Evolutionary conservation across 2,329 filamentous ascomycete species (phyloP).

Genomic region (Exophiala mesophila): DNA sequence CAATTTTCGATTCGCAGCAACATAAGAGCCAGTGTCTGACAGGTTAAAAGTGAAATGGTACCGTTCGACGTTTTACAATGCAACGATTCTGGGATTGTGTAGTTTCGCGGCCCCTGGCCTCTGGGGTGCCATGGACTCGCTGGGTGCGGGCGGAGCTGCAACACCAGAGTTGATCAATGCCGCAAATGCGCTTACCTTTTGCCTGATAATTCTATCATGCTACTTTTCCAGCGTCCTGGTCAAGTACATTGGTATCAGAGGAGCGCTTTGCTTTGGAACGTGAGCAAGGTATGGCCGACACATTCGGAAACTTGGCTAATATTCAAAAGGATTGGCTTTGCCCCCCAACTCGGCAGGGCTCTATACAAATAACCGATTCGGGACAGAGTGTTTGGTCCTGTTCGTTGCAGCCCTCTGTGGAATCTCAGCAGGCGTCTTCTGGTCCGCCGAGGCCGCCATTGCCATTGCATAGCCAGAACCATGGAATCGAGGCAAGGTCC

Average conservation of each 20-base stretch:
- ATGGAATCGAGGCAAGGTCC: constrained; percentile 58
- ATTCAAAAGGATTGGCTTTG: constrained; percentile 52
- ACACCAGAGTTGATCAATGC: constrained; percentile 64
- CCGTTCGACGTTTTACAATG: constrained; percentile 67
- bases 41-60: constrained; percentile 48
- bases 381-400: constrained; percentile 63
- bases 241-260: constrained; percentile 65
- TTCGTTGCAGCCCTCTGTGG: constrained; percentile 66
- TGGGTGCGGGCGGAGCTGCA: constrained; percentile 64
- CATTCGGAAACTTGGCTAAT: no score
- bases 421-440: constrained; percentile 67
- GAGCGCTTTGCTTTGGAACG: constrained; percentile 66
- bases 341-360: constrained; percentile 66
- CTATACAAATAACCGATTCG: constrained; percentile 68
- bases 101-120: constrained; percentile 46
- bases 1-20: no score
- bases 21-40: no score
- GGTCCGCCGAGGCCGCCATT: constrained; percentile 70
- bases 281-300: no score
- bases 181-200: constrained; percentile 67
- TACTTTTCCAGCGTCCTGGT: constrained; percentile 61
- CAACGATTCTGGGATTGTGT: constrained; percentile 63
- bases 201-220: constrained; percentile 67
- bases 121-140: constrained; percentile 50
- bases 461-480: constrained; percentile 68